Evolutionary conservation across 106 monocot species (phyloP).

Genomic region (Dendrobium officinale): DNA sequence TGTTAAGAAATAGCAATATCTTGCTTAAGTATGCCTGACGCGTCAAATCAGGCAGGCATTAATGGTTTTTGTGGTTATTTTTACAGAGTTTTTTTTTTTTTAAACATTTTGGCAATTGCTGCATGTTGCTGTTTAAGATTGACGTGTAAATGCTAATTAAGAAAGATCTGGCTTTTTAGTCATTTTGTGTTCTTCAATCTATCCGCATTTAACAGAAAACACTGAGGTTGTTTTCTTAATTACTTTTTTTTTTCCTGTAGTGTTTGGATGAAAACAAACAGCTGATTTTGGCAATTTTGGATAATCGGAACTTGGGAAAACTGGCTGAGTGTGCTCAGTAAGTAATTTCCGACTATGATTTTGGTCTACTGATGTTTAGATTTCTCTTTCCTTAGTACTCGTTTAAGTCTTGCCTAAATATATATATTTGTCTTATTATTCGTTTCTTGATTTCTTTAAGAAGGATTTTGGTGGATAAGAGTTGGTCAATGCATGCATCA

Average conservation of each 20-base stretch:
- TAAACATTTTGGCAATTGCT: no score
- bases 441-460: no score
- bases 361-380: background rate
- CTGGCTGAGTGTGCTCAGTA: slow-evolving; percentile 66
- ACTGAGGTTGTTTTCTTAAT: background rate
- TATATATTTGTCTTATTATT: background rate
- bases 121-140: background rate
- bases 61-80: background rate
- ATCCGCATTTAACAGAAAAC: background rate
- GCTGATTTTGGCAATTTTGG: slow-evolving; percentile 41
- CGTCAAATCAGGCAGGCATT: background rate
- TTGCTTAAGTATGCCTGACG: background rate
- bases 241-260: slow-evolving; percentile 11
- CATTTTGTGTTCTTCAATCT: no score
- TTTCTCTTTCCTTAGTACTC: background rate
- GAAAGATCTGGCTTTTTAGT: background rate
- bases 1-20: background rate
- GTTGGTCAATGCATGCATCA: background rate
- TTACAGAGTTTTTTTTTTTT: background rate
- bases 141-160: background rate
- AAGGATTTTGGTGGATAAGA: no score
- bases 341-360: slow-evolving; percentile 8
- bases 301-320: slow-evolving; percentile 71
- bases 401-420: background rate
- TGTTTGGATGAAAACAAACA: slow-evolving; percentile 34